phyloP scores from a whole-genome alignment of 345 rosid species.

The Acer yangbiense region DNA sequence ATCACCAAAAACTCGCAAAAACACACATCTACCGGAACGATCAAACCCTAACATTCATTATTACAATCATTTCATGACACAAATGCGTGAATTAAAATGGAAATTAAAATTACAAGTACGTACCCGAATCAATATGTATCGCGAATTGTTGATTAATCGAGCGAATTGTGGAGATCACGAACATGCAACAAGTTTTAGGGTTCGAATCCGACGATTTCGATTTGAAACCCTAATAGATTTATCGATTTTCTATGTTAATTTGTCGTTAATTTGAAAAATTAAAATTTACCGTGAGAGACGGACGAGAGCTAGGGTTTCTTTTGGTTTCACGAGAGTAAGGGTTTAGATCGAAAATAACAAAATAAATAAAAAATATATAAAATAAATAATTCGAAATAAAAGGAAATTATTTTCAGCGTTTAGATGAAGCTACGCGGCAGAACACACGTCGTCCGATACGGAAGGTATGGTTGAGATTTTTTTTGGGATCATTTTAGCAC shows the following conservation, averaged over 20 bases:
- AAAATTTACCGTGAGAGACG: slow-evolving; percentile 45
- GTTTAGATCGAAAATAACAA: slow-evolving; percentile 43
- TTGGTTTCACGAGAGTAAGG: slow-evolving; percentile 53
- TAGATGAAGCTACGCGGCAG: slow-evolving; percentile 18
- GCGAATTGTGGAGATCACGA: slow-evolving; percentile 34
- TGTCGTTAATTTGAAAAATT: slow-evolving; percentile 30
- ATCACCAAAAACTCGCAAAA: slow-evolving; percentile 27
- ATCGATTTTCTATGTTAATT: slow-evolving; percentile 34
- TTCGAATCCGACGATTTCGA: slow-evolving; percentile 40
- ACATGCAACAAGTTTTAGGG: slow-evolving; percentile 33
- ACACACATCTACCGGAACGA: slow-evolving; percentile 16
- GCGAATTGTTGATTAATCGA: slow-evolving; percentile 28
- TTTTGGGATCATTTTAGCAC: background rate
- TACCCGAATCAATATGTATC: slow-evolving; percentile 42
- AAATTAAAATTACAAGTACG: slow-evolving; percentile 17
- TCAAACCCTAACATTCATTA: slow-evolving; percentile 23
- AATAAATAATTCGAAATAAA: slow-evolving; percentile 7
- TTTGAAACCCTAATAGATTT: slow-evolving; percentile 40
- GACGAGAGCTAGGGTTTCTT: slow-evolving; percentile 66
- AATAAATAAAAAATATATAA: slow-evolving; percentile 16
- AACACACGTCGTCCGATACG: background rate
- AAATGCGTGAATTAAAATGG: slow-evolving; percentile 22
- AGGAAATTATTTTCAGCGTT: slow-evolving; percentile 5
- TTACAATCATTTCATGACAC: slow-evolving; percentile 11
- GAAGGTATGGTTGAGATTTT: slow-evolving; percentile 22